Conservation (phyloP, 768 basidiomycete genomes). For the Pilatotrama ljubarskyi region DNA sequence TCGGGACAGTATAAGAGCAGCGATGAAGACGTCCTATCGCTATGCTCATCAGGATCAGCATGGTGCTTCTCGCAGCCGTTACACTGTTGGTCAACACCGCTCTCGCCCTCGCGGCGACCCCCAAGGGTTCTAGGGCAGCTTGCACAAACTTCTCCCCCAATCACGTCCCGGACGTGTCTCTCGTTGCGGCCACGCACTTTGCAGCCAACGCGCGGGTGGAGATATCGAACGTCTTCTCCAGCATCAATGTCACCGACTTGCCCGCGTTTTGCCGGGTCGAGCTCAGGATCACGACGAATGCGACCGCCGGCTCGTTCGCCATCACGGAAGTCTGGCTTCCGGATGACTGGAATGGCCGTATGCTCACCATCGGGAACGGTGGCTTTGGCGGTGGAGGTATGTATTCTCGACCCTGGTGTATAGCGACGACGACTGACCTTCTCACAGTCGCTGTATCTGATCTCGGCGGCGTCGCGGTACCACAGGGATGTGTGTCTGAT, state of each 20-base stretch:
- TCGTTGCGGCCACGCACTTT: slow-evolving; percentile 15
- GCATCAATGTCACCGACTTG: slow-evolving; percentile 19
- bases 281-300: slow-evolving; percentile 23
- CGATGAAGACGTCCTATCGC: no score
- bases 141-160: slow-evolving; percentile 10
- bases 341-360: slow-evolving; percentile 30
- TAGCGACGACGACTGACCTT: no score
- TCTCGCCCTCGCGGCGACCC: neutral
- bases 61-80: neutral
- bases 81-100: neutral
- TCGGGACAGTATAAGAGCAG: neutral
- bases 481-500: slow-evolving; percentile 17
- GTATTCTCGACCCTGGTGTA: neutral
- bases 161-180: neutral
- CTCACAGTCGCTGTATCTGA: slow-evolving; percentile 16
- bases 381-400: slow-evolving; percentile 27
- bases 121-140: neutral
- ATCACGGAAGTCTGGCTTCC: slow-evolving; percentile 32
- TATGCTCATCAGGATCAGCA: neutral
- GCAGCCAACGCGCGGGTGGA: slow-evolving; percentile 15
- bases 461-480: slow-evolving; percentile 14
- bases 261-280: slow-evolving; percentile 29
- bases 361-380: slow-evolving; percentile 29
- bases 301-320: slow-evolving; percentile 21
- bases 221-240: slow-evolving; percentile 17